Conservation (phyloP, 2,329 filamentous ascomycete genomes). For the Neoarthrinium moseri region DNA sequence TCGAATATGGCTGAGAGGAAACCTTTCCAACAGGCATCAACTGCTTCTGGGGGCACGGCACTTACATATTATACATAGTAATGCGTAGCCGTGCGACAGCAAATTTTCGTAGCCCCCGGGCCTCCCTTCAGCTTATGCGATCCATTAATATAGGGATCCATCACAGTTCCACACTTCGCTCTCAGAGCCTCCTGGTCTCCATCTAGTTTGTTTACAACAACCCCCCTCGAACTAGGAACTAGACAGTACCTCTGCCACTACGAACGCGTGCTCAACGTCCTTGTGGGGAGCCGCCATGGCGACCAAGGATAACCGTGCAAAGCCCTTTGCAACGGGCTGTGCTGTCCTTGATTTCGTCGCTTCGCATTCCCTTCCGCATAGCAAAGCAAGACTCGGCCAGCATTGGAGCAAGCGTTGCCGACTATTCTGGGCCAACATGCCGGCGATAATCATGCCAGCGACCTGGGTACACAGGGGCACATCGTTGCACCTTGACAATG, state of each 20-base stretch:
- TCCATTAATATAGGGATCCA: constrained; percentile 4
- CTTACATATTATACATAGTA: too few relatives aligned
- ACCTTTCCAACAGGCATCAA: constrained; percentile 2
- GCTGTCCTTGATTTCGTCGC: not conserved
- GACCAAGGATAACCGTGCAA: constrained; percentile 6
- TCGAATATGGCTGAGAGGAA: not conserved
- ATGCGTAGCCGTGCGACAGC: constrained; percentile 4
- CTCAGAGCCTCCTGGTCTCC: constrained; percentile 4
- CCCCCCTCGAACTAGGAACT: constrained; percentile 1
- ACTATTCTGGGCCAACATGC: too few relatives aligned
- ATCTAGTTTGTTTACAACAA: constrained; percentile 7
- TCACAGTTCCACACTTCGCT: constrained; percentile 1
- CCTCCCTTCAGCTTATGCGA: not conserved
- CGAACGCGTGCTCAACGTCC: constrained; percentile 1
- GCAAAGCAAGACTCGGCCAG: too few relatives aligned
- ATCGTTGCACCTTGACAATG: too few relatives aligned
- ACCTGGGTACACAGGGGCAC: not conserved
- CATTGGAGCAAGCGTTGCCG: too few relatives aligned
- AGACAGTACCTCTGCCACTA: not conserved
- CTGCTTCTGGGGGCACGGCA: not conserved
- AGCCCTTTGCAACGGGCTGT: not conserved
- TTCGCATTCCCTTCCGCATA: not conserved
- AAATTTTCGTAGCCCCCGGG: not conserved
- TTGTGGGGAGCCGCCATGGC: constrained; percentile 1
- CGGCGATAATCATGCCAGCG: not conserved